These are phyloP conservation scores for Globisporangium heterothallicum DNA, from an alignment of 352 stramenopile genomes.

Conservation along the genomic window DNA sequence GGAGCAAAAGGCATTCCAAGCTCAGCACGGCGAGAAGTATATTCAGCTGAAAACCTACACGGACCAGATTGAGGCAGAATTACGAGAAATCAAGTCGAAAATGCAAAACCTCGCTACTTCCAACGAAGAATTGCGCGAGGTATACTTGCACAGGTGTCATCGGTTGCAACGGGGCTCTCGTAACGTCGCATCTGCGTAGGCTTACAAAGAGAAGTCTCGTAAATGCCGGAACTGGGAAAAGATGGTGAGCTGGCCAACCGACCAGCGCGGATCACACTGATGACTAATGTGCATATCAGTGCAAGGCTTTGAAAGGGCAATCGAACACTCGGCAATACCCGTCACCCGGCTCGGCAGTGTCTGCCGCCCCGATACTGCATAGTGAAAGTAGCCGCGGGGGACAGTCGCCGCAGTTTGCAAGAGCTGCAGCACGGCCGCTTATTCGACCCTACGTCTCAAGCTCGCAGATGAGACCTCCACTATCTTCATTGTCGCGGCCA, in stretches of 20 bases:
- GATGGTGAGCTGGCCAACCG: constrained; percentile 39
- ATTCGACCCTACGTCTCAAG: constrained; percentile 20
- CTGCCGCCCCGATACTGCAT: constrained; percentile 21
- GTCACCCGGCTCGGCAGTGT: constrained; percentile 51
- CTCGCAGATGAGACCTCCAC: constrained; percentile 19
- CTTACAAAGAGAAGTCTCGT: constrained; percentile 83
- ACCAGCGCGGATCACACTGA: not conserved
- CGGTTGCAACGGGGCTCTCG: not conserved
- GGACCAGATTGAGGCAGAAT: constrained; percentile 75
- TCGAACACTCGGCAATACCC: constrained; percentile 42
- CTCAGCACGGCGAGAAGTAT: constrained; percentile 81
- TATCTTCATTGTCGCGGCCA: constrained; percentile 18
- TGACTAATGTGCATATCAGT: constrained; percentile 28
- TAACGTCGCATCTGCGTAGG: constrained; percentile 22
- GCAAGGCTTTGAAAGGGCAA: constrained; percentile 65
- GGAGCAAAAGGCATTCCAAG: constrained; percentile 75
- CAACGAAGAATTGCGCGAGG: constrained; percentile 79
- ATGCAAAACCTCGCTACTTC: constrained; percentile 61
- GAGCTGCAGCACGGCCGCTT: constrained; percentile 36
- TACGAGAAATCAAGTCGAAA: constrained; percentile 78
- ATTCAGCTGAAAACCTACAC: constrained; percentile 86
- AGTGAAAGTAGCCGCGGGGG: constrained; percentile 26
- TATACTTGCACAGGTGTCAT: constrained; percentile 8
- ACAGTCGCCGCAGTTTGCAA: constrained; percentile 40
- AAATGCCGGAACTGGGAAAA: constrained; percentile 88